Conservation (phyloP, 306 rosid genomes). For the Castanea sativa region DNA sequence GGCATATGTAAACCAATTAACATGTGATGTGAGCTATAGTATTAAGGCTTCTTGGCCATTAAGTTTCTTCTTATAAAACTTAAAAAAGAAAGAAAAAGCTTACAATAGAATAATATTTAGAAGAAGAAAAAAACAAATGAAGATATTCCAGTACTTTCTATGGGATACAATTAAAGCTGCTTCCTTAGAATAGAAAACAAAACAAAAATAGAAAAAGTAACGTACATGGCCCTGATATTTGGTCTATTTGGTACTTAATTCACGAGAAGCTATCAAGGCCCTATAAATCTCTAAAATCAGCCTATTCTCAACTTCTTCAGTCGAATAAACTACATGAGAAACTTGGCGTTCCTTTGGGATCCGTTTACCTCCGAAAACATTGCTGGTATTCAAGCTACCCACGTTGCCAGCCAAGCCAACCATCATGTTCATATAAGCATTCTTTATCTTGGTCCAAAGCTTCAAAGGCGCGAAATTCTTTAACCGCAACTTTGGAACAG, state of each 20-base stretch:
- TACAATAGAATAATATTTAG: too few species aligned
- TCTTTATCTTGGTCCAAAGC: constrained; percentile 41
- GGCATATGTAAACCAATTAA: background rate
- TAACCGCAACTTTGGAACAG: constrained; percentile 35
- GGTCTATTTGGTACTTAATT: background rate
- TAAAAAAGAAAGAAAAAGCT: background rate
- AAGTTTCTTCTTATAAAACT: background rate
- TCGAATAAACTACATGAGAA: background rate
- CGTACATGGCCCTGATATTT: background rate
- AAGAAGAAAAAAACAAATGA: background rate
- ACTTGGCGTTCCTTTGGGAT: constrained; percentile 27
- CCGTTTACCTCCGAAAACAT: constrained; percentile 31
- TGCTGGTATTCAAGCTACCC: constrained; percentile 15
- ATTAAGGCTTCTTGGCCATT: background rate
- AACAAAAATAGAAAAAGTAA: background rate
- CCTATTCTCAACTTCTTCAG: constrained; percentile 43
- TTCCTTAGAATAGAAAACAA: background rate
- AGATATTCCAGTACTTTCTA: background rate
- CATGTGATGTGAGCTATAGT: background rate
- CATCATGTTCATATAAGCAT: constrained; percentile 44
- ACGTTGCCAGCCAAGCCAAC: constrained; percentile 34
- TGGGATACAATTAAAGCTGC: background rate
- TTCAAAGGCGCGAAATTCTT: constrained; percentile 42
- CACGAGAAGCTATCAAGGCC: constrained; percentile 32
- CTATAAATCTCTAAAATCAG: constrained; percentile 60